Conservation (phyloP, 306 rosid genomes). For the Dryas octopetala region DNA sequence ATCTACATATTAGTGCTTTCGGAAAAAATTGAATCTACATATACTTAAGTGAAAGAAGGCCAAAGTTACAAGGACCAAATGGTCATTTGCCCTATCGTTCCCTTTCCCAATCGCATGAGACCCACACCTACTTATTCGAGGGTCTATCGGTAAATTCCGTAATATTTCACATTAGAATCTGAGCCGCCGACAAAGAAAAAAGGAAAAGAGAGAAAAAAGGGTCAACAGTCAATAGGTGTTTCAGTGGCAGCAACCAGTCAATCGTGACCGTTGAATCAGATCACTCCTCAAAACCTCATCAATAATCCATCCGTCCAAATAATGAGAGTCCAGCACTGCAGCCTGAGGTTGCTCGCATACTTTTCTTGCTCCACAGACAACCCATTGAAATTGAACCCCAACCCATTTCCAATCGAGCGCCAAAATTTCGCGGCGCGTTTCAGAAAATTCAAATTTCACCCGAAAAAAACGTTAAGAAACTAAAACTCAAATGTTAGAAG, state of each 20-base stretch:
- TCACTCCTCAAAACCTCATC: not conserved
- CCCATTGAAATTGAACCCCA: not conserved
- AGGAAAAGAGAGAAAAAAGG: not conserved
- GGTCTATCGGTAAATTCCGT: no score
- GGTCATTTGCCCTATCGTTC: no score
- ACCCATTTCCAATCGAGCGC: conserved; percentile 29
- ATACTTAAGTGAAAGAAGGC: no score
- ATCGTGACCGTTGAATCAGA: not conserved
- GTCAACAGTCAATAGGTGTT: not conserved
- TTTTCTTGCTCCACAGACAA: not conserved
- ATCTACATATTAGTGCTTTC: no score
- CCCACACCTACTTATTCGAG: no score
- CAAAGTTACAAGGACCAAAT: no score
- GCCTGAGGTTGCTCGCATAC: not conserved
- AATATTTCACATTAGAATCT: not conserved
- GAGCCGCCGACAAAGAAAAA: not conserved
- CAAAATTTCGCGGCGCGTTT: conserved; percentile 46
- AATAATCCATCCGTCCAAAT: not conserved
- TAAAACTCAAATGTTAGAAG: conserved; percentile 17
- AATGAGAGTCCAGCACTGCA: not conserved
- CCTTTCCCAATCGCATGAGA: no score
- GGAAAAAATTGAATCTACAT: no score
- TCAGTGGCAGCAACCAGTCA: not conserved
- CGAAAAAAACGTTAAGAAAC: conserved; percentile 16
- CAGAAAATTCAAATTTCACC: conserved; percentile 33